Evolutionary conservation across 352 stramenopile species (phyloP).

Genomic region (Phytophthora sansomeana): DNA sequence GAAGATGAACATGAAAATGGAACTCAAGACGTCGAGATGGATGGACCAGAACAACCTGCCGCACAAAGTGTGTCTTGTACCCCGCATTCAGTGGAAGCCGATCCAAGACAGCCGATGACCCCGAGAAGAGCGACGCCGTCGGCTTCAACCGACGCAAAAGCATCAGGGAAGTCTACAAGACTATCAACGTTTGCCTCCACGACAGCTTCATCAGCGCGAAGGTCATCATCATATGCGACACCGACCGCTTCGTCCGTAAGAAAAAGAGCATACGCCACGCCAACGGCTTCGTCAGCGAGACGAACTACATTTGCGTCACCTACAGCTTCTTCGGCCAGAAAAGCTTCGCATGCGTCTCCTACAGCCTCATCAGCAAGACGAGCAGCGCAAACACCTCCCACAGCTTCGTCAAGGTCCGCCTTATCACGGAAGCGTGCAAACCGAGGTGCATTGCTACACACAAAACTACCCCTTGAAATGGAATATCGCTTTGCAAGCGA

Average conservation of each 20-base stretch:
- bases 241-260: conserved; percentile 16
- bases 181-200: conserved; percentile 19
- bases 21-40: conserved; percentile 30
- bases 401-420: conserved; percentile 22
- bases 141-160: conserved; percentile 10
- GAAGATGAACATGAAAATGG: background rate
- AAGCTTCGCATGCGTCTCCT: conserved; percentile 13
- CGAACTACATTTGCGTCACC: conserved; percentile 23
- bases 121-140: conserved; percentile 2
- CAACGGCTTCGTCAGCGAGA: conserved; percentile 20
- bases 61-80: conserved; percentile 5
- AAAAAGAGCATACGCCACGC: conserved; percentile 17
- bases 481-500: conserved; percentile 68
- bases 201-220: conserved; percentile 14
- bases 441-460: conserved; percentile 49
- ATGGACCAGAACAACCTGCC: conserved; percentile 7
- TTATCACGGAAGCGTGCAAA: conserved; percentile 40
- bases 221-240: conserved; percentile 13
- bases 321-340: conserved; percentile 28
- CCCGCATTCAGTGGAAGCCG: conserved; percentile 2
- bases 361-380: conserved; percentile 8
- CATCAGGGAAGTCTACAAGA: background rate
- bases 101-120: conserved; percentile 10
- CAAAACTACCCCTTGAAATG: conserved; percentile 68
- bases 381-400: conserved; percentile 17